Percentiles rank a stretch among this genome's conserved stretches.
Conservation (phyloP, 2,329 filamentous ascomycete genomes). For the Fusarium sp. region DNA sequence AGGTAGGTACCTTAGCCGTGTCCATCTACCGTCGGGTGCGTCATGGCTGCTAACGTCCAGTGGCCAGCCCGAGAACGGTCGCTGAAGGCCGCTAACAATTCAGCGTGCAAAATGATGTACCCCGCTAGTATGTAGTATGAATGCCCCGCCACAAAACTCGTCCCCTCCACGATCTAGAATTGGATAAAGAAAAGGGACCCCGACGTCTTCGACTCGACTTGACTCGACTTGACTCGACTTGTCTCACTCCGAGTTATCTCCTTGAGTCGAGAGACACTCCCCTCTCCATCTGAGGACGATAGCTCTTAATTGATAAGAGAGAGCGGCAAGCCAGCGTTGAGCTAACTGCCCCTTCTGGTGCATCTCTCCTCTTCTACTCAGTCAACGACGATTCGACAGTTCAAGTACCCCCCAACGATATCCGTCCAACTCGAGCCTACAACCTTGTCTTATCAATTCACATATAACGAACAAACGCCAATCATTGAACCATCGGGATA, state of each 20-base stretch:
- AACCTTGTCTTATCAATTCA: neutral
- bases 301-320: slow-evolving; percentile 14
- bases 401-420: slow-evolving; percentile 24
- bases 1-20: too few species aligned
- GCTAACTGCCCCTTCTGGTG: slow-evolving; percentile 1
- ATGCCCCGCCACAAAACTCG: slow-evolving; percentile 44
- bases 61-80: slow-evolving; percentile 32
- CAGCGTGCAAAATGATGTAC: slow-evolving; percentile 19
- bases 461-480: neutral
- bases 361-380: neutral
- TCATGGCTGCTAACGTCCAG: slow-evolving; percentile 26
- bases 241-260: slow-evolving; percentile 32
- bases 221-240: neutral
- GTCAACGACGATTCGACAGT: neutral
- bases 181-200: slow-evolving; percentile 5
- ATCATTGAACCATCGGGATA: neutral
- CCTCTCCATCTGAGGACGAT: neutral
- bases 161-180: slow-evolving; percentile 27
- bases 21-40: slow-evolving; percentile 32
- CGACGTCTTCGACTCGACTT: slow-evolving; percentile 10
- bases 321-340: neutral
- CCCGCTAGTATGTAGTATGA: slow-evolving; percentile 28
- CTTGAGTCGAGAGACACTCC: slow-evolving; percentile 6
- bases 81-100: slow-evolving; percentile 1
- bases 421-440: slow-evolving; percentile 1